Evolutionary conservation across 1,284 basidiomycete genomes (phyloP), one percentile per base, ranked within the genome.

Genomic region (Grifola frondosa): DNA sequence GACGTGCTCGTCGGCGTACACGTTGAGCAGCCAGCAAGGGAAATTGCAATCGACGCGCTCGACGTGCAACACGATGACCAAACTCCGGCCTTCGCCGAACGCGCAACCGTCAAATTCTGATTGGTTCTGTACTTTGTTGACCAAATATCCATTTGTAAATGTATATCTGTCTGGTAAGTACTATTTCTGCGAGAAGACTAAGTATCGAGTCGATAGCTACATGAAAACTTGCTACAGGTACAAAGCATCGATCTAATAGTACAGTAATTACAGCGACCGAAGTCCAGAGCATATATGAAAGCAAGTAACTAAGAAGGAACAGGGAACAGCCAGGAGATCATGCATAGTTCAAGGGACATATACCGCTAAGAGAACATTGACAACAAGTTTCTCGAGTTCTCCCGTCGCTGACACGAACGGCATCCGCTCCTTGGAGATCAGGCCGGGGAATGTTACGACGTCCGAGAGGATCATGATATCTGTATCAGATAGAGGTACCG

Each of bases 351-450:
- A 80, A 23, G 77, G 74, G 46, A 88, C 77, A 54, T 70, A 88
- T 6, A 79, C 78, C 19, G 88, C 82, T 39, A 89, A 57, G 40
- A 88, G 60, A 20, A 81, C 75, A 60, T 88, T 88, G 17, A 89
- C 82, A 7, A 88, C 73, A 47, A 89, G 62, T 63, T 81, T 87
- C 60, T 85, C 80, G 59, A 88, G 58, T 57, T 81, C 77, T 5
- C 82, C 81, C 26, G 46, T 32, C 6, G 69, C 69, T 13, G 78
- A 75, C 7, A 86, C 74, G 48, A 88, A 84, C 30, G 80, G 78
- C 4, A 88, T 84, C 10, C 81, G 71, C 53, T 86, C 80, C 61
- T 80, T 84, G 28, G 83, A 77, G 28, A 81, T 68, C 17, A 66
- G 70, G 37, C 69, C 64, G 39, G 58, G 54, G 28, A 70, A 62